A percentile compares a stretch with the other conserved stretches of the same genome.
These are phyloP conservation scores for Sextonia rubra DNA, from an alignment of 164 flowering plant species.

Conservation along the genomic window DNA sequence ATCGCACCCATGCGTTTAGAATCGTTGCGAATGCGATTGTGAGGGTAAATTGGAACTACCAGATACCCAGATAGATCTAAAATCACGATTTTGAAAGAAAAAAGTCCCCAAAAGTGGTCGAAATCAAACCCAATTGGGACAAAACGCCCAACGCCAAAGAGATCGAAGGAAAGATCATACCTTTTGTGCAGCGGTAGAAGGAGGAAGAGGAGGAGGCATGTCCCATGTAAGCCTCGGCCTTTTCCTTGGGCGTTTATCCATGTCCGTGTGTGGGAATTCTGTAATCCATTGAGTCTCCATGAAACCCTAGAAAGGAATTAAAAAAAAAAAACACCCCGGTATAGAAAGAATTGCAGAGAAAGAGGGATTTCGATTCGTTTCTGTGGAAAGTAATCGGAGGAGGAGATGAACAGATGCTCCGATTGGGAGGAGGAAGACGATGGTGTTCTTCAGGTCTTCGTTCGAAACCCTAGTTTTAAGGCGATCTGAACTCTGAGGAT, in stretches of 20 bases:
- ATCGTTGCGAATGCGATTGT: not conserved
- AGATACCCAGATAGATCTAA: not conserved
- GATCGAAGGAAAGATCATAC: conserved; percentile 17
- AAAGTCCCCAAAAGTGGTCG: not conserved
- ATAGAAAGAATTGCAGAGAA: conserved; percentile 1
- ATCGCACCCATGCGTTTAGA: not conserved
- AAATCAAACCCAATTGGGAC: not conserved
- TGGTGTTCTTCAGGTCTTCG: not conserved
- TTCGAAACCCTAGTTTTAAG: conserved; percentile 14
- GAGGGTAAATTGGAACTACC: no score
- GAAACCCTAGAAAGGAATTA: not conserved
- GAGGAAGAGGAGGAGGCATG: conserved; percentile 51
- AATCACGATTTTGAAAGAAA: not conserved
- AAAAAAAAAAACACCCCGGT: not conserved
- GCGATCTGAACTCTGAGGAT: conserved; percentile 1
- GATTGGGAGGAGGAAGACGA: not conserved
- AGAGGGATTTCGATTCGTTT: not conserved
- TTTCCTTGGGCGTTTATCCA: conserved; percentile 78
- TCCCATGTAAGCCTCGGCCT: conserved; percentile 76
- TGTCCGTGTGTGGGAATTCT: conserved; percentile 56
- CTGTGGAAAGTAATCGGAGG: not conserved
- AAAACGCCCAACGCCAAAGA: not conserved
- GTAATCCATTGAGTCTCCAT: conserved; percentile 74
- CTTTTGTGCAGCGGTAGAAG: conserved; percentile 24
- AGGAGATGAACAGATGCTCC: not conserved